Base-by-base conservation (phyloP, 148 eudicot genomes). In the Fallopia convolvulus region DNA sequence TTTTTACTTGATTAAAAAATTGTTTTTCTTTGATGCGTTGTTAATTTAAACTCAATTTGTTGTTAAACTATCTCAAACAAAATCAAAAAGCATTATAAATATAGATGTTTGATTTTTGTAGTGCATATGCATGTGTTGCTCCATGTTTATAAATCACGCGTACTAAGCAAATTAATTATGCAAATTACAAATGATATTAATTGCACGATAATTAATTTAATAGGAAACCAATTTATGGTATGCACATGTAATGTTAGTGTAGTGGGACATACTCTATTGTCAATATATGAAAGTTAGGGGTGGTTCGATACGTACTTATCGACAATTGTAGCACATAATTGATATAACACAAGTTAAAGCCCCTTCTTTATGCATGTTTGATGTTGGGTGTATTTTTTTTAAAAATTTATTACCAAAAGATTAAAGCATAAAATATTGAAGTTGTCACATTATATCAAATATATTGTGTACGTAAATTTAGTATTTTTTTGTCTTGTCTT, bases 211-310 rank as follows among this genome's bases (percentile, higher is more conserved):
- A 68, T 68, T 39, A 23, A 48, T 8, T 61, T 23, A 10, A 11
- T 61, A 61, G 70, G 46, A 68, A 68, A 39, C 44, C 20, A 36
- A 68, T 68, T 68, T 33, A 68, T 14, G 4, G 41, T 21, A 68
- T 6, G 72, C 72, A 68, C 72, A 68, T 68, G 72, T 36, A 3
- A 68, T 68, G 72, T 39, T 68, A 68, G 20, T 68, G 46, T 14
- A 68, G 46, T 68, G 44, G 42, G 72, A 68, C 72, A 36, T 68
- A 68, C 5, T 36, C 20, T 33, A 68, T 36, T 68, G 72, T 68
- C 72, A 7, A 14, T 68, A 68, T 36, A 68, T 68, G 44, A 17
- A 68, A 5, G 44, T 68, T 68, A 33, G 46, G 46, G 72, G 70
- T 41, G 20, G 33, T 23, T 61, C 12, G 46, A 68, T 39, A 68